Evolutionary conservation across 2,329 filamentous ascomycete genomes (phyloP), one percentile per base, ranked within the genome.

Genomic region (Proliferodiscus dingleyae): DNA sequence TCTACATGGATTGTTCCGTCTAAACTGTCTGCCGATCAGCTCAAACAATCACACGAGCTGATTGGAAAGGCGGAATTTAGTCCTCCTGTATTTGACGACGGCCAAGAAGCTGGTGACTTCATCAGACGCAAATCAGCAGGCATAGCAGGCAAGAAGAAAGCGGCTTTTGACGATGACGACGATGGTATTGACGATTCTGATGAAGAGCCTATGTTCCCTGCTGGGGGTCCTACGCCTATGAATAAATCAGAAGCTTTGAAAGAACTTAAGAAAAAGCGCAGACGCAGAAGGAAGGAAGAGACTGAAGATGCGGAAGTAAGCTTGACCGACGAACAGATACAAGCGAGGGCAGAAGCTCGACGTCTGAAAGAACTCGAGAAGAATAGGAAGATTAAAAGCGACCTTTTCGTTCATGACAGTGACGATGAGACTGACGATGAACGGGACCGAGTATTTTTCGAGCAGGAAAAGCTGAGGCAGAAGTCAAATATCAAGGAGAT

Each of bases 341-440:
- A 82, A 46, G 71, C 72, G 37, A 63, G 73, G 13, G 71, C 77
- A 24, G 80, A 79, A 53, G 77, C 77, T 45, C 80, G 81, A 10
- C 73, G 75, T 10, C 73, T 82, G 42, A 84, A 79, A 54, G 83
- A 95, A 54, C 70, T 78, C n/a, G 88, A 90, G 59, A 89, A 89
- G 66, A 75, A 81, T 39, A 72, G 73, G 24, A 86, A 85, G 62
- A 85, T 93, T 68, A 97, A 96, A 72, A 94, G 87, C 58, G 82
- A 83, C 19, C 68, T 91, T 30, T 91, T 82, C 58, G 85, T 98
- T 41, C 79, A 85, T 47, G 82, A 84, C 29, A 89, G 85, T 55
- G 93, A 97, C 62, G 93, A 97, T 43, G 89, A 95, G 56, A 83
- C 78, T n/a, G 89, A 95, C 59, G 81, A 77, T 26, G 88, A 89